Evolutionary conservation across 225 moss, liverwort and hornwort species (phyloP).

Genomic region (Marchantia polymorpha): DNA sequence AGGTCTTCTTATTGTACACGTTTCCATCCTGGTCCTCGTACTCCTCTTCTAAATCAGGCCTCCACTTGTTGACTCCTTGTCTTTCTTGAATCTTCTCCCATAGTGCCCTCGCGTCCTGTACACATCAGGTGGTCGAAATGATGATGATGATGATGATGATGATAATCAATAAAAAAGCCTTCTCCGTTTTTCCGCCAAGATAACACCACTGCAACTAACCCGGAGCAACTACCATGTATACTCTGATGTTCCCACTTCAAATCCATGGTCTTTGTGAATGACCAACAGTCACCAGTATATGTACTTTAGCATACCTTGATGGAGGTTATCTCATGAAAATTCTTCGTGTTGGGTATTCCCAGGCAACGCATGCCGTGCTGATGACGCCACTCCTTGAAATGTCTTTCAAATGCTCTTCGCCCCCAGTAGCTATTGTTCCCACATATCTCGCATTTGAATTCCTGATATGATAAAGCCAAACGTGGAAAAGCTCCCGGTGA

Average conservation of each 20-base stretch:
- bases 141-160: neutral
- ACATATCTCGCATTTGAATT: slow-evolving; percentile 95
- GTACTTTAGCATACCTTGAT: slow-evolving; percentile 53
- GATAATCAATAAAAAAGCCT: too few relatives aligned
- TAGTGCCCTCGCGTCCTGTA: slow-evolving; percentile 73
- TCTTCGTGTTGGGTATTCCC: slow-evolving; percentile 82
- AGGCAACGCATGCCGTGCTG: slow-evolving; percentile 92
- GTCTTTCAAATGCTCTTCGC: slow-evolving; percentile 87
- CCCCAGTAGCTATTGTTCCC: slow-evolving; percentile 90
- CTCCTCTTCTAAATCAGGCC: slow-evolving; percentile 90
- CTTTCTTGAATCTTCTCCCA: slow-evolving; percentile 90
- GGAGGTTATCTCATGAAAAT: slow-evolving; percentile 86
- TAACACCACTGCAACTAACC: too few relatives aligned
- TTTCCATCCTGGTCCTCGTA: slow-evolving; percentile 82
- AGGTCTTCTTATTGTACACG: slow-evolving; percentile 83
- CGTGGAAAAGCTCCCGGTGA: neutral
- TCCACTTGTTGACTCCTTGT: slow-evolving; percentile 92
- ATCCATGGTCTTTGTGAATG: neutral
- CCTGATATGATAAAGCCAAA: slow-evolving; percentile 34
- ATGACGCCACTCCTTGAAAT: slow-evolving; percentile 94
- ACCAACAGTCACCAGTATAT: neutral
- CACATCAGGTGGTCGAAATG: neutral
- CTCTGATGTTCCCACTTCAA: neutral
- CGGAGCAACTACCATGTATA: neutral
- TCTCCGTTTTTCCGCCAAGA: neutral